These are phyloP conservation scores for Kwoniella pini DNA, from an alignment of 768 basidiomycete genomes.

Conservation along the genomic window DNA sequence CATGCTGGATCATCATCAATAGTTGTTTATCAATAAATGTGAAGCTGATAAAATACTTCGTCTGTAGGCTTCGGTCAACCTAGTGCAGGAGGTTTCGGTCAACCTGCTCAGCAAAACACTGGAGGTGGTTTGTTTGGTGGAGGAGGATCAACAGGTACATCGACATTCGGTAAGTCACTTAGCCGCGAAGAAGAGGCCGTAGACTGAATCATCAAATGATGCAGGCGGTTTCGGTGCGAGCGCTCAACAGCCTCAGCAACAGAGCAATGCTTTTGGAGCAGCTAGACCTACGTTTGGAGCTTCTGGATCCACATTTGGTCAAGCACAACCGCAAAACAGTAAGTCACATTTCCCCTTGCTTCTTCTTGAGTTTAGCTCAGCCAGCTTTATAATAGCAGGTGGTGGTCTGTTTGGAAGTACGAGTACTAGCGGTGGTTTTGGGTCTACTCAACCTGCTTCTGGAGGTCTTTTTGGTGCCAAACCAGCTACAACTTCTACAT, in stretches of 20 bases:
- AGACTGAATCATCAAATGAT: not conserved
- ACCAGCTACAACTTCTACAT: slow-evolving; percentile 21
- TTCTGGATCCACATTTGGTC: slow-evolving; percentile 65
- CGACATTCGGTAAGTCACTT: slow-evolving; percentile 16
- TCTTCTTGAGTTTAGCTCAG: not conserved
- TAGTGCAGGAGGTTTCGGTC: slow-evolving; percentile 19
- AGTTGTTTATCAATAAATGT: too few relatives aligned
- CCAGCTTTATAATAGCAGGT: not conserved
- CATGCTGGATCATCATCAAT: too few relatives aligned
- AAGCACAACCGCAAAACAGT: slow-evolving; percentile 42
- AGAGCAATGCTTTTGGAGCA: slow-evolving; percentile 58
- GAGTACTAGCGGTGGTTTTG: slow-evolving; percentile 32
- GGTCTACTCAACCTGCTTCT: slow-evolving; percentile 22
- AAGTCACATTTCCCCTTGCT: not conserved
- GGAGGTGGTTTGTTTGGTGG: slow-evolving; percentile 38
- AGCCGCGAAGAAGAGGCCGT: too few relatives aligned
- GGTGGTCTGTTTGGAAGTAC: slow-evolving; percentile 32
- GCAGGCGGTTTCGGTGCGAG: slow-evolving; percentile 61
- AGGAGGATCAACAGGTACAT: slow-evolving; percentile 10
- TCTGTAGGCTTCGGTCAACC: slow-evolving; percentile 13
- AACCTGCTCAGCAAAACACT: slow-evolving; percentile 21
- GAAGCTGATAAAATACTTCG: not conserved
- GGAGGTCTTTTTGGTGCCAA: slow-evolving; percentile 57
- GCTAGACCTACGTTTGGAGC: slow-evolving; percentile 54
- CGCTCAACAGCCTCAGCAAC: slow-evolving; percentile 58